phyloP scores from a whole-genome alignment of 495 filamentous ascomycete species.

The Hypomontagnella monticulosa region DNA sequence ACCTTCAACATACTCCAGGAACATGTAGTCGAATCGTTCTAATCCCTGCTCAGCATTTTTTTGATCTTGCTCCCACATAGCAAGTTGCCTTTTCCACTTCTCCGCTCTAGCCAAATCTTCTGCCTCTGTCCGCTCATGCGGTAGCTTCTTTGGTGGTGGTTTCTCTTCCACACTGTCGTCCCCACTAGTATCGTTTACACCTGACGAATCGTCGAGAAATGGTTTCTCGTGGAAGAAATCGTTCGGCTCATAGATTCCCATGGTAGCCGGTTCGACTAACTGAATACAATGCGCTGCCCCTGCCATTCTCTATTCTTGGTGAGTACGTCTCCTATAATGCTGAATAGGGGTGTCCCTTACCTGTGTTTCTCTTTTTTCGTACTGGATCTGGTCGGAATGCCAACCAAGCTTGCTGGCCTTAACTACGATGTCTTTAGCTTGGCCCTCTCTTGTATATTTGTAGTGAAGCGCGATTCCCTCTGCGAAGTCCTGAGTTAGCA shows the following conservation, averaged over 20 bases:
- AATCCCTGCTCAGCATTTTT: too few relatives aligned
- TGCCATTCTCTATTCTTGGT: conserved; percentile 4
- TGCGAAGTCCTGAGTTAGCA: conserved; percentile 13
- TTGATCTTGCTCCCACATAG: neutral
- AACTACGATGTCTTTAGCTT: conserved; percentile 5
- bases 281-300: conserved; percentile 26
- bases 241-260: neutral
- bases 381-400: neutral
- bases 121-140: neutral
- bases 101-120: neutral
- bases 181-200: conserved; percentile 7
- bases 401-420: conserved; percentile 11
- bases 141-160: neutral
- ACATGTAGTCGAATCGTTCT: conserved; percentile 25
- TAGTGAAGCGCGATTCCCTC: conserved; percentile 31
- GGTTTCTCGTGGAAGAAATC: neutral
- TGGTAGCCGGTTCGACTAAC: neutral
- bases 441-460: neutral
- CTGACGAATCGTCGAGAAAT: neutral
- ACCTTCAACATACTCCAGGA: conserved; percentile 26
- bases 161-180: conserved; percentile 19
- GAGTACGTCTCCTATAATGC: neutral
- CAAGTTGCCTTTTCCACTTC: neutral
- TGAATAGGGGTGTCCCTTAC: neutral
- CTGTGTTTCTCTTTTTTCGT: conserved; percentile 1